Conservation (phyloP, 352 stramenopile genomes). For the Halophytophthora polymorphica region DNA sequence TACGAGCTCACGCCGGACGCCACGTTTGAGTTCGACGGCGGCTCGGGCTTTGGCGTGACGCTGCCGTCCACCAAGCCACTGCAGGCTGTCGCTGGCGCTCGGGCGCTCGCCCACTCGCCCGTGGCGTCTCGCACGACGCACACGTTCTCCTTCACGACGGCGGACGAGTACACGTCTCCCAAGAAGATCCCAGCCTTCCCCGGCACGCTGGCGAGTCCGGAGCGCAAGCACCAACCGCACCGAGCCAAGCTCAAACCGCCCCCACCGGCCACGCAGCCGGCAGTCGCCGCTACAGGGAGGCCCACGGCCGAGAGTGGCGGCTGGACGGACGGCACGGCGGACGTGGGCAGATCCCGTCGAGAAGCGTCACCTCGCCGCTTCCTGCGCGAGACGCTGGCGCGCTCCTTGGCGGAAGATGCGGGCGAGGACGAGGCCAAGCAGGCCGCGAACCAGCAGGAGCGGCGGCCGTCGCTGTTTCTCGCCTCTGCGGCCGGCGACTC, state of each 20-base stretch:
- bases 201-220: slow-evolving; percentile 53
- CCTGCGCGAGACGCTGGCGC: slow-evolving; percentile 46
- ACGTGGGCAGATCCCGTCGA: slow-evolving; percentile 33
- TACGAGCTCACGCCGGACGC: slow-evolving; percentile 55
- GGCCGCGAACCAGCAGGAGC: slow-evolving; percentile 25
- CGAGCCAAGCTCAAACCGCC: slow-evolving; percentile 14
- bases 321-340: slow-evolving; percentile 5
- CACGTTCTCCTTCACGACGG: slow-evolving; percentile 71
- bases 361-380: slow-evolving; percentile 67
- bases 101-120: slow-evolving; percentile 18
- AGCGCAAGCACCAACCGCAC: slow-evolving; percentile 23
- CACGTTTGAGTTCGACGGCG: slow-evolving; percentile 72
- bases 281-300: no score
- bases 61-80: slow-evolving; percentile 57
- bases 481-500: slow-evolving; percentile 32
- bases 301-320: no score
- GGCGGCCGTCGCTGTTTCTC: slow-evolving; percentile 38
- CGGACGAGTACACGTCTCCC: slow-evolving; percentile 63
- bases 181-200: slow-evolving; percentile 80
- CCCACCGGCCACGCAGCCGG: slow-evolving; percentile 3
- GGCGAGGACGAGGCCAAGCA: slow-evolving; percentile 16
- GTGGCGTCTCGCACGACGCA: slow-evolving; percentile 20
- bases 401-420: slow-evolving; percentile 19
- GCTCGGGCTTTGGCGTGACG: slow-evolving; percentile 56
- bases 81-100: slow-evolving; percentile 24